phyloP scores from a whole-genome alignment of 495 filamentous ascomycete species.

The Trichoderma erinaceum region DNA sequence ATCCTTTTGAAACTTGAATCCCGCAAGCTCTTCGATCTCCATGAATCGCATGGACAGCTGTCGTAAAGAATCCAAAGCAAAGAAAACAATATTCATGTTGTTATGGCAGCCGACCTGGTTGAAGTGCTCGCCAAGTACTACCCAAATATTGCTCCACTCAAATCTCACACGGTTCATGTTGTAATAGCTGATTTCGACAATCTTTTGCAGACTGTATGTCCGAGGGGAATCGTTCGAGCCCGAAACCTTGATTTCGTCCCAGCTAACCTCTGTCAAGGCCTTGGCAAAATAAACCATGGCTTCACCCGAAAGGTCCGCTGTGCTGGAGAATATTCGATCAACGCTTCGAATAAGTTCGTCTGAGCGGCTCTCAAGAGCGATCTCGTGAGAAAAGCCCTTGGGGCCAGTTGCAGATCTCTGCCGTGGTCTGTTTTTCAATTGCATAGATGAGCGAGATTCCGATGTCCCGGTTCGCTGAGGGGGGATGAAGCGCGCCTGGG shows the following conservation, averaged over 20 bases:
- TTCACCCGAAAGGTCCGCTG: constrained; percentile 84
- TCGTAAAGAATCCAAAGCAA: constrained; percentile 87
- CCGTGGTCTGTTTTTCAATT: constrained; percentile 56
- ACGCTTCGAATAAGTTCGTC: constrained; percentile 88
- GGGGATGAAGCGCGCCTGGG: constrained; percentile 67
- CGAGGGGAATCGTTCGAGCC: constrained; percentile 90
- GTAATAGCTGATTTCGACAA: constrained; percentile 98
- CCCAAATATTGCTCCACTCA: constrained; percentile 97
- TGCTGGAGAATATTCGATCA: constrained; percentile 93
- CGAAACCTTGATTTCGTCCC: constrained; percentile 97
- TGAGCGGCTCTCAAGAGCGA: constrained; percentile 86
- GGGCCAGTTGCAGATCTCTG: constrained; percentile 58
- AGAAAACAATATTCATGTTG: constrained; percentile 94
- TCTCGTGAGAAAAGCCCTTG: constrained; percentile 70
- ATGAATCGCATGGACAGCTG: constrained; percentile 98
- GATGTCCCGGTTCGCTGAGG: constrained; percentile 39
- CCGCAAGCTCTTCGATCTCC: constrained; percentile 94
- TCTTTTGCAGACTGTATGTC: constrained; percentile 94
- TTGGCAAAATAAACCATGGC: constrained; percentile 97
- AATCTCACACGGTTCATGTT: constrained; percentile 98
- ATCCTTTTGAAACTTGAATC: constrained; percentile 99
- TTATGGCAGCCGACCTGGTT: constrained; percentile 93
- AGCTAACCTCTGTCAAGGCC: constrained; percentile 91
- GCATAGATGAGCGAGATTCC: constrained; percentile 60
- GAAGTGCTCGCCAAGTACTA: constrained; percentile 92